phyloP scores from a whole-genome alignment of 169 alveolate genomes.

The Theileria sp. region DNA sequence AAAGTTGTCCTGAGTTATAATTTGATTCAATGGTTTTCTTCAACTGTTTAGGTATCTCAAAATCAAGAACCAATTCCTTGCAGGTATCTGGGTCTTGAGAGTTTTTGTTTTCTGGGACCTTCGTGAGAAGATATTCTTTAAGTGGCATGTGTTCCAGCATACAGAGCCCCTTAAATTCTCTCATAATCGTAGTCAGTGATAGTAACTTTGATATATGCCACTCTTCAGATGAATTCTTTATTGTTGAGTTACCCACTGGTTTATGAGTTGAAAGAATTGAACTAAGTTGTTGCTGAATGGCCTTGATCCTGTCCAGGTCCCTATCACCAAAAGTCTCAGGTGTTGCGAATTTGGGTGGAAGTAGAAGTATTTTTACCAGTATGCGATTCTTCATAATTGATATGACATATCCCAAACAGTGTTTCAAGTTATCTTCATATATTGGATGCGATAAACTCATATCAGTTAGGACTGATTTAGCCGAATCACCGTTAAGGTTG shows the following conservation, averaged over 20 bases:
- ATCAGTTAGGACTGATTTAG: neutral
- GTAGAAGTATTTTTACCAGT: slow-evolving; percentile 18
- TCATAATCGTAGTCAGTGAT: slow-evolving; percentile 44
- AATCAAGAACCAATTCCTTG: slow-evolving; percentile 1
- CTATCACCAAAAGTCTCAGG: slow-evolving; percentile 41
- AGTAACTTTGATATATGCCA: slow-evolving; percentile 54
- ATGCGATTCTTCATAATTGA: slow-evolving; percentile 10
- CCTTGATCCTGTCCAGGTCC: slow-evolving; percentile 39
- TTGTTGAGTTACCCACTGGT: neutral
- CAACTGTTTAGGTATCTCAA: slow-evolving; percentile 62
- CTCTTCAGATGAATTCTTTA: neutral
- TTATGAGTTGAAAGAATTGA: neutral
- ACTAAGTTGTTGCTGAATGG: slow-evolving; percentile 30
- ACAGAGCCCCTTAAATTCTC: slow-evolving; percentile 62
- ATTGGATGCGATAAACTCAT: slow-evolving; percentile 36
- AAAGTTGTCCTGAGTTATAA: slow-evolving; percentile 69
- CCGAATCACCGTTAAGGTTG: neutral
- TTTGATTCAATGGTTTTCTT: slow-evolving; percentile 55
- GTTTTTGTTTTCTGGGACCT: neutral
- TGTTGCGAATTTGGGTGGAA: slow-evolving; percentile 46
- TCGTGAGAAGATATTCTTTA: slow-evolving; percentile 22
- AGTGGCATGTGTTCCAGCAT: slow-evolving; percentile 45
- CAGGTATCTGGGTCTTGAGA: slow-evolving; percentile 12
- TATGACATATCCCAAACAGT: slow-evolving; percentile 39
- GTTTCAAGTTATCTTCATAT: slow-evolving; percentile 33